Base-by-base conservation (phyloP, 306 rosid genomes). In the Carpinus fangiana region DNA sequence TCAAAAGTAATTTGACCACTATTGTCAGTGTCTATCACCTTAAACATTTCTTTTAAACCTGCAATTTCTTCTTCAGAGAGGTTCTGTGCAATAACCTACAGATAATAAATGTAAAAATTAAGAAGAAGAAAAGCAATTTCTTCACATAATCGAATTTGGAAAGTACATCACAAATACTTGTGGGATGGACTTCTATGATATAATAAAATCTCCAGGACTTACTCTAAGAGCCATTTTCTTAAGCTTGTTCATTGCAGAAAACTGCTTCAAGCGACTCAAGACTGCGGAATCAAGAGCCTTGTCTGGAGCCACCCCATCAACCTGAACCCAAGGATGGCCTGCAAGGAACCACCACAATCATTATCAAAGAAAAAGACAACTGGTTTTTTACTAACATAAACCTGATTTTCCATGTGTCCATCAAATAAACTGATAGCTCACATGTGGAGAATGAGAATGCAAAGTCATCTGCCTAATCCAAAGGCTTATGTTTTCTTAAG, bases 171-270 rank as follows among this genome's bases (percentile, higher is more conserved):
- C 20, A 45, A n/a, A 46, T 50, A 73, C 61, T 47, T 12, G 12
- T 60, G 28, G 71, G 66, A 76, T 21, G 26, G 3, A 70, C 26
- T 79, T 75, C 16, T 36, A 18, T 16, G 38, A 31, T 55, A 16
- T 41, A 28, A 12, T 55, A 57, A 50, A 73, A 60, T n/a, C 4
- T 16, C 66, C 20, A 67, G 41, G 73, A 90, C 92, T 72, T 85
- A 94, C 98, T 85, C 95, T 90, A 11, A 92, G 95, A 82, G 93
- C 98, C 93, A 94, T 90, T 87, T 88, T 94, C 86, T 94, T 94
- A 65, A 94, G 89, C 77, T 89, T 93, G 93, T 89, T 85, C 97
- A 90, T 91, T 11, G 96, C 96, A 79, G 93, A 83, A 79, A 94
- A 92, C 84, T 90, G 96, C 78, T 92, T 92, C 82, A 94, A 76